phyloP scores from a whole-genome alignment of 352 stramenopile species.

The Phytophthora pluvialis region DNA sequence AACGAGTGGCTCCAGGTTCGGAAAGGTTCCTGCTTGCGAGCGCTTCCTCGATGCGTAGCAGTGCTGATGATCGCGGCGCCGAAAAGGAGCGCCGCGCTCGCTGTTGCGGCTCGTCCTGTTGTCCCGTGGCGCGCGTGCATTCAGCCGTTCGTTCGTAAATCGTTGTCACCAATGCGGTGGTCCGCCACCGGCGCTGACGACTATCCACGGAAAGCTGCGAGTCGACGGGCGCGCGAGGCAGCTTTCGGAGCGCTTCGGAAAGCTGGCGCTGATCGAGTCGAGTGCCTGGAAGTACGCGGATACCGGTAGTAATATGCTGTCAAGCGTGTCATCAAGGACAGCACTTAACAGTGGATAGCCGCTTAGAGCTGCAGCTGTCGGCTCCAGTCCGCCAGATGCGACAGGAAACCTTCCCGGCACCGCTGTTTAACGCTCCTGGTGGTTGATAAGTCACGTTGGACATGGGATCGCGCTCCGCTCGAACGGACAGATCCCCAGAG shows the following conservation, averaged over 20 bases:
- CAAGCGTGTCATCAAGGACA: conserved; percentile 8
- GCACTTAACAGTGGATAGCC: conserved; percentile 24
- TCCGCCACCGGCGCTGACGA: conserved; percentile 12
- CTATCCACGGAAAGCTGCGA: conserved; percentile 7
- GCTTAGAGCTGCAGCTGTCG: conserved; percentile 15
- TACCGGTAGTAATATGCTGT: no score
- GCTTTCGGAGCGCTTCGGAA: conserved; percentile 15
- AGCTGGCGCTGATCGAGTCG: conserved; percentile 3
- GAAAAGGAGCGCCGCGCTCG: conserved; percentile 1
- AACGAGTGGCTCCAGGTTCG: conserved; percentile 13
- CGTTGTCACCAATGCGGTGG: conserved; percentile 14
- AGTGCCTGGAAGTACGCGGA: not conserved
- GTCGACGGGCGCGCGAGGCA: not conserved
- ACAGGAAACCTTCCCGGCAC: conserved; percentile 16
- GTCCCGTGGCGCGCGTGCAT: conserved; percentile 11
- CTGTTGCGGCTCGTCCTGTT: conserved; percentile 11
- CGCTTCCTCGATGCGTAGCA: not conserved
- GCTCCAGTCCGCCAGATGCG: conserved; percentile 7
- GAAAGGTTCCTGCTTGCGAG: conserved; percentile 12
- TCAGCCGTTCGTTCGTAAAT: conserved; percentile 12
- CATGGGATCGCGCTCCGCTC: not conserved
- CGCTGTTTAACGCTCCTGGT: conserved; percentile 11
- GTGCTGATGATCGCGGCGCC: not conserved
- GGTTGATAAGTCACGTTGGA: not conserved
- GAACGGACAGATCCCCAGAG: not conserved